Base-by-base conservation (phyloP, 2,329 filamentous ascomycete genomes). In the Monilinia vaccinii-corymbosi region DNA sequence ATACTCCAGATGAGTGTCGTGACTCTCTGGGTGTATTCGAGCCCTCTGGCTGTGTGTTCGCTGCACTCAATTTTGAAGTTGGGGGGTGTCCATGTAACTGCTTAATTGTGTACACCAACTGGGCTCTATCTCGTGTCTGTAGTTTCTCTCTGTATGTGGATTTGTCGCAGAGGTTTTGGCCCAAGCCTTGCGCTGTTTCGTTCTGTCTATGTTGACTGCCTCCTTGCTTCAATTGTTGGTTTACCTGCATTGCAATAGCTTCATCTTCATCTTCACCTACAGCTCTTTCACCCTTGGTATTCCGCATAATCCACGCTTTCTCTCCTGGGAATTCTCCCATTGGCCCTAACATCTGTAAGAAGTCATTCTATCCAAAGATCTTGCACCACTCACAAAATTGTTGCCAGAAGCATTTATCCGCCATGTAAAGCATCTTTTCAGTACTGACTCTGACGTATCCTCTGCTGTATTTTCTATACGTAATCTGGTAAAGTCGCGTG, bases 341-440 rank as follows among this genome's bases (percentile, higher is more conserved):
- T 52, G 36, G 50, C 50, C 50, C 50, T 52, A 40, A 52, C n/a
- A 4, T 42, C 16, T 52, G 36, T 52, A 25, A 52, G 36, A 52
- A 31, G 1, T 42, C 23, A 42, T 31, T 25, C 13, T 21, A 14
- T 1, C 11, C 16, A 16, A 21, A 3, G 1, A 42, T 21, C 23
- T 16, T 28, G n/a, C 1, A n/a, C 6, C 23, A 40, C 50, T 52
- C 14, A 52, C 50, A 52, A 23, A 52, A 52, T 31, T 42, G 50
- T 28, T 40, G 50, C 50, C 50, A 52, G 9, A 31, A 52, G 25
- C 50, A 52, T 52, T 52, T 25, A 42, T 52, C 50, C n/a, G 50
- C 36, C 18, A 13, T n/a, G 13, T 52, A 42, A 21, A 52, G 6
- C 36, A 16, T 21, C 18, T 16, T 52, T 31, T 52, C 50, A 10